A percentile compares a stretch with the other conserved stretches of the same genome.
Evolutionary conservation across 768 basidiomycete genomes (phyloP).

Genomic region (Leccinellum luteum): DNA sequence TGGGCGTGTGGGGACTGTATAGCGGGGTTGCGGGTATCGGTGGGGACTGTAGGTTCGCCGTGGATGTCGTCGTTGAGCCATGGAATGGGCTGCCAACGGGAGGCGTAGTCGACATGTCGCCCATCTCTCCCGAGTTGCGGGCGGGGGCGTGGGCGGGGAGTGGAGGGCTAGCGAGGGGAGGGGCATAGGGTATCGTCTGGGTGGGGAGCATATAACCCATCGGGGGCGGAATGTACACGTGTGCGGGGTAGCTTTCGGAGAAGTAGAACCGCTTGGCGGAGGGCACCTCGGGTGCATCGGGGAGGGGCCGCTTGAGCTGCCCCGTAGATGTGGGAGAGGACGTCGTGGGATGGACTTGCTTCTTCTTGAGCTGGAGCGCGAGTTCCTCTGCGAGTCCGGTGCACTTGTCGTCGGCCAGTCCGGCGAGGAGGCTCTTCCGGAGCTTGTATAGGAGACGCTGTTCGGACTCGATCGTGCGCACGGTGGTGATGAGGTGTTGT

Average conservation of each 20-base stretch:
- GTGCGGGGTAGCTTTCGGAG: conserved; percentile 26
- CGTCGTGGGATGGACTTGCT: conserved; percentile 1
- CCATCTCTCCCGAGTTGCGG: conserved; percentile 12
- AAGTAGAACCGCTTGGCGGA: conserved; percentile 30
- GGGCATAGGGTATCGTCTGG: conserved; percentile 28
- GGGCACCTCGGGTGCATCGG: conserved; percentile 22
- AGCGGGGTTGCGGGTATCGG: conserved; percentile 16
- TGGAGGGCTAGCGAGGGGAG: conserved; percentile 19
- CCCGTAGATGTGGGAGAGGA: conserved; percentile 9
- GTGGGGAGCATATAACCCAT: conserved; percentile 29
- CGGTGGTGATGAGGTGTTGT: conserved; percentile 58
- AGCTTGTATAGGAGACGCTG: conserved; percentile 63
- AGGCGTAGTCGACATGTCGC: conserved; percentile 14
- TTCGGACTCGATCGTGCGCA: conserved; percentile 56
- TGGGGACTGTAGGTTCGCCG: conserved; percentile 20
- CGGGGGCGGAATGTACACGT: conserved; percentile 29
- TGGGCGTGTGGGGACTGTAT: conserved; percentile 24
- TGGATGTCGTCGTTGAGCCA: not conserved
- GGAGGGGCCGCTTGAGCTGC: conserved; percentile 29
- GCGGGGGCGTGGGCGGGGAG: conserved; percentile 11
- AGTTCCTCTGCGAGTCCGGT: conserved; percentile 55
- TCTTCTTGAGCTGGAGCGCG: conserved; percentile 39
- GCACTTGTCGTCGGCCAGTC: conserved; percentile 57
- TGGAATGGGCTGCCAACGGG: conserved; percentile 18
- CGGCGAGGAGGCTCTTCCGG: conserved; percentile 56